Evolutionary conservation across 2,329 filamentous ascomycete species (phyloP).

Genomic region (Paecilomyces sp.): DNA sequence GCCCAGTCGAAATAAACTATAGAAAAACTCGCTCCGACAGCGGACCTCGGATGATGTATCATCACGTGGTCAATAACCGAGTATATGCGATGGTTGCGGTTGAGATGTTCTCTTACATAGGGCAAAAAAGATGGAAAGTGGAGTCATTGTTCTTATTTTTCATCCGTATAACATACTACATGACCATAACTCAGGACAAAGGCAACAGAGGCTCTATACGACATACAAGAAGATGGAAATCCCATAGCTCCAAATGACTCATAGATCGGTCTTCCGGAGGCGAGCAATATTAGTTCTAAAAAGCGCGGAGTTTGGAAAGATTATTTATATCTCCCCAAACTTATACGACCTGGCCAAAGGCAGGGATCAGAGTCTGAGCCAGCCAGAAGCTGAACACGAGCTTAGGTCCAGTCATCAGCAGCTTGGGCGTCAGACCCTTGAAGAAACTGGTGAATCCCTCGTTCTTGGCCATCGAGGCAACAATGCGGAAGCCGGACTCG

Average conservation of each 20-base stretch:
- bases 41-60: not conserved
- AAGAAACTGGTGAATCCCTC: constrained; percentile 87
- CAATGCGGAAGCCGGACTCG: constrained; percentile 84
- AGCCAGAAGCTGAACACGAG: constrained; percentile 99
- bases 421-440: constrained; percentile 94
- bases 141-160: not conserved
- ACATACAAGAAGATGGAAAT: not conserved
- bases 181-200: not conserved
- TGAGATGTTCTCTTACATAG: too few relatives aligned
- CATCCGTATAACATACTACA: not conserved
- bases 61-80: constrained; percentile 1
- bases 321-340: not conserved
- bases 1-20: not conserved
- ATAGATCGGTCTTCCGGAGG: not conserved
- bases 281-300: not conserved
- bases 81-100: not conserved
- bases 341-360: constrained; percentile 66
- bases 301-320: not conserved
- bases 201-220: not conserved
- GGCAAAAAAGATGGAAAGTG: constrained; percentile 1
- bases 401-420: constrained; percentile 98
- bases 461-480: constrained; percentile 86
- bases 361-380: constrained; percentile 93
- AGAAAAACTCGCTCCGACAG: not conserved
- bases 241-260: not conserved